These are phyloP conservation scores for Tritrichomonas foetus DNA, from an alignment of 208 protist genomes.

Conservation along the genomic window DNA sequence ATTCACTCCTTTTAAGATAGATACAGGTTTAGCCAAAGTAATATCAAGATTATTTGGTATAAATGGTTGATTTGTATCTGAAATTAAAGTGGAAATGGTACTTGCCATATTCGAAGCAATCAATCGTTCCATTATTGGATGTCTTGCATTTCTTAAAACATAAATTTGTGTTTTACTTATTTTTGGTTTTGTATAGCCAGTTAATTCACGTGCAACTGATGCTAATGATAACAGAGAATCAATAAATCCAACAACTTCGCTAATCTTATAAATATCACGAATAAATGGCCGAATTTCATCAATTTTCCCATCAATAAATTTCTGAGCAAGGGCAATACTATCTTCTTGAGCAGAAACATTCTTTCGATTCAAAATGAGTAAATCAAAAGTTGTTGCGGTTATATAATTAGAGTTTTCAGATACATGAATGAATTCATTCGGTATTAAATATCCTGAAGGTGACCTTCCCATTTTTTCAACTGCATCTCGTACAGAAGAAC, in stretches of 20 bases:
- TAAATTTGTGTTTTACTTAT: not conserved
- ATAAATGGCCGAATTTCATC: not conserved
- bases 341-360: not conserved
- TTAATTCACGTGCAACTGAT: not conserved
- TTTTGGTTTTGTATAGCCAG: not conserved
- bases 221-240: not conserved
- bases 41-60: not conserved
- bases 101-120: not conserved
- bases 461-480: not conserved
- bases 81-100: not conserved
- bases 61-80: not conserved
- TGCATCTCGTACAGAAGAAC: not conserved
- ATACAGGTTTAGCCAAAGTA: not conserved
- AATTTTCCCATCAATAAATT: constrained; percentile 30
- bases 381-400: not conserved
- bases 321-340: not conserved
- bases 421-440: not conserved
- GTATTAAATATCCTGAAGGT: not conserved
- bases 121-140: constrained; percentile 2
- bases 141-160: not conserved
- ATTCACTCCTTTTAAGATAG: not conserved
- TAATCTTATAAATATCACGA: not conserved
- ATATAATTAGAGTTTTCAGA: not conserved
- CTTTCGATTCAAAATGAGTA: not conserved
- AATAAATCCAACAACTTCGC: constrained; percentile 16